Evolutionary conservation across 2,329 filamentous ascomycete species (phyloP), one percentile per base, ranked within the genome.

Genomic region (Epichloe uncinata): DNA sequence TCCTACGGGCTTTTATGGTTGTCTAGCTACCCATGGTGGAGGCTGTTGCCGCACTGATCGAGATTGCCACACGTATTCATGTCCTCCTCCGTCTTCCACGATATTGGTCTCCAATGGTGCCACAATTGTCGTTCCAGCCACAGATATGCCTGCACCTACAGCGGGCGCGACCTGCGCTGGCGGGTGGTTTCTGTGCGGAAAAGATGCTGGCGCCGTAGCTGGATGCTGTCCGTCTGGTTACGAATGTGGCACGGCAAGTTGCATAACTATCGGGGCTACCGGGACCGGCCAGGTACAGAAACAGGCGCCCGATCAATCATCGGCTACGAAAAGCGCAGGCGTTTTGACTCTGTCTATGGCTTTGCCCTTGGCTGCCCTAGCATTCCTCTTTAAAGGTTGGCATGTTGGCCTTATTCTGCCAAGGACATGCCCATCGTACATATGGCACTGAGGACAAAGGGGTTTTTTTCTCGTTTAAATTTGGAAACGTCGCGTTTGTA

Each of bases 1-100:
- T 58, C 91, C 91, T 0, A 90, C 84, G 0, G 90, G 90, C 2
- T 97, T 90, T 72, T 97, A 97, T 66, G 84, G 87, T 47, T 97
- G 91, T 66, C 79, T 83, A 2, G 91, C 91, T 2, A 81, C 82
- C 52, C 87, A 90, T 52, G 88, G 86, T 13, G 88, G 88, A 18
- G 78, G 78, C 2, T 97, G 91, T 70, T 97, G 91, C 68, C 85
- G 85, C 51, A 89, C 87, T 0, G 90, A 88, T 2, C 80, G 90
- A 18, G 78, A 95, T 67, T 97, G 91, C 67, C 79, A 84, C 52
- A 84, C 82, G 0, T 86, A 85, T 0, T 86, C 84, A 6, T 97
- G 91, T 59, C 85, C 87, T 0, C 67, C 78, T 0, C 69, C 73
- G 0, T 60, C 73, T 0, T 64, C 66, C 2, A 85, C 81, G 0